These are phyloP conservation scores for Fusarium praegraminearum DNA, from an alignment of 2,329 filamentous ascomycete species.

Conservation along the genomic window DNA sequence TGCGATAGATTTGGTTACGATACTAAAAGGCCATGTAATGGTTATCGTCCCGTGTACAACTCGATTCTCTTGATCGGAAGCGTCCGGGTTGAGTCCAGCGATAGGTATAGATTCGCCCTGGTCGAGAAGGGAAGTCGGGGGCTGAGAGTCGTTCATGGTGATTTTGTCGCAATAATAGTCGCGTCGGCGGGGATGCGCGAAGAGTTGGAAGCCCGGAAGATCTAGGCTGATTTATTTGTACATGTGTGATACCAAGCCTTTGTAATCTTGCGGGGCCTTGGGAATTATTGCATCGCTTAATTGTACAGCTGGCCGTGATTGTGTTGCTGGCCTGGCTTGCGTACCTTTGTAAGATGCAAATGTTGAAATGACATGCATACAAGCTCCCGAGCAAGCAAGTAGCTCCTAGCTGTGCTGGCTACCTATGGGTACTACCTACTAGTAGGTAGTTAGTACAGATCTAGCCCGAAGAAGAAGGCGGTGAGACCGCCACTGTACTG, in stretches of 20 bases:
- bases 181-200: constrained; percentile 31
- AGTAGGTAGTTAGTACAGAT: constrained; percentile 14
- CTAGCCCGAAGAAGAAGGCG: constrained; percentile 37
- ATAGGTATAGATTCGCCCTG: constrained; percentile 62
- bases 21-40: constrained; percentile 92
- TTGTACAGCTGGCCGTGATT: constrained; percentile 6
- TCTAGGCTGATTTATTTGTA: constrained; percentile 13
- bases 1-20: constrained; percentile 77
- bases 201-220: constrained; percentile 20
- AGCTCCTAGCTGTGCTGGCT: constrained; percentile 33
- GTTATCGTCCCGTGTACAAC: constrained; percentile 79
- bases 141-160: constrained; percentile 46
- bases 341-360: constrained; percentile 7
- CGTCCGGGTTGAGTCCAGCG: constrained; percentile 64
- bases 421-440: not conserved
- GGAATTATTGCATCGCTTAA: constrained; percentile 17
- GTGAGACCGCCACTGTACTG: constrained; percentile 12
- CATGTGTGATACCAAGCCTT: constrained; percentile 12
- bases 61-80: constrained; percentile 56
- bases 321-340: constrained; percentile 12
- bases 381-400: constrained; percentile 31
- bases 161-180: constrained; percentile 27
- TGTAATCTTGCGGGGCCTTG: not conserved
- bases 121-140: constrained; percentile 42
- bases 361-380: constrained; percentile 20